phyloP scores from a whole-genome alignment of 495 filamentous ascomycete genomes.

The Aspergillus carlsbadensis region DNA sequence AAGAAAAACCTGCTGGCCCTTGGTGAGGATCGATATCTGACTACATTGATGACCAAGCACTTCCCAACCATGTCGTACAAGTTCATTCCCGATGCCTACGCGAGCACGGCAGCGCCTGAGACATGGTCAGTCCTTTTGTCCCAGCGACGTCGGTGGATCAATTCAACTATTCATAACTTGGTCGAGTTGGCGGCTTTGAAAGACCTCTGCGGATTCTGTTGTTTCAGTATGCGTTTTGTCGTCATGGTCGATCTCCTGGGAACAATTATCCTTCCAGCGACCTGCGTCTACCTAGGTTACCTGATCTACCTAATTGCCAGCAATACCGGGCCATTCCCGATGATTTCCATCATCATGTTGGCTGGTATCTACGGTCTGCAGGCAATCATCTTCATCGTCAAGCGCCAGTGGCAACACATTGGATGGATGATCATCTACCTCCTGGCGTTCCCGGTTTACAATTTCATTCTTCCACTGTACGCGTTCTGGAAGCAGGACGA shows the following conservation, averaged over 20 bases:
- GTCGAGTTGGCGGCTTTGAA: slow-evolving; percentile 82
- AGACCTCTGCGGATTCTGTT: slow-evolving; percentile 97
- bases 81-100: slow-evolving; percentile 89
- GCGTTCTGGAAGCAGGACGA: slow-evolving; percentile 99
- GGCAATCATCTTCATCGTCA: slow-evolving; percentile 91
- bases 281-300: slow-evolving; percentile 85
- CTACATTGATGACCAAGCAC: slow-evolving; percentile 96
- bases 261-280: slow-evolving; percentile 90
- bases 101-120: slow-evolving; percentile 89
- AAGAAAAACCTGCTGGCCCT: slow-evolving; percentile 97
- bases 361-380: slow-evolving; percentile 94
- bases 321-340: slow-evolving; percentile 71
- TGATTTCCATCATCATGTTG: slow-evolving; percentile 84
- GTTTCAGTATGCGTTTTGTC: slow-evolving; percentile 97
- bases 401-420: slow-evolving; percentile 94
- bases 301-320: slow-evolving; percentile 78
- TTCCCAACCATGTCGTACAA: slow-evolving; percentile 96
- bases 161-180: slow-evolving; percentile 95
- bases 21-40: slow-evolving; percentile 96
- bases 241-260: slow-evolving; percentile 94
- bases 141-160: slow-evolving; percentile 97
- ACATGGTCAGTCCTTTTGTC: slow-evolving; percentile 90
- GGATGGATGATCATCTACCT: slow-evolving; percentile 99
- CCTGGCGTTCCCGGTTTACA: slow-evolving; percentile 89
- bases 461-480: slow-evolving; percentile 87